These are phyloP conservation scores for Rosa rugosa DNA, from an alignment of 306 rosid species.

Conservation along the genomic window DNA sequence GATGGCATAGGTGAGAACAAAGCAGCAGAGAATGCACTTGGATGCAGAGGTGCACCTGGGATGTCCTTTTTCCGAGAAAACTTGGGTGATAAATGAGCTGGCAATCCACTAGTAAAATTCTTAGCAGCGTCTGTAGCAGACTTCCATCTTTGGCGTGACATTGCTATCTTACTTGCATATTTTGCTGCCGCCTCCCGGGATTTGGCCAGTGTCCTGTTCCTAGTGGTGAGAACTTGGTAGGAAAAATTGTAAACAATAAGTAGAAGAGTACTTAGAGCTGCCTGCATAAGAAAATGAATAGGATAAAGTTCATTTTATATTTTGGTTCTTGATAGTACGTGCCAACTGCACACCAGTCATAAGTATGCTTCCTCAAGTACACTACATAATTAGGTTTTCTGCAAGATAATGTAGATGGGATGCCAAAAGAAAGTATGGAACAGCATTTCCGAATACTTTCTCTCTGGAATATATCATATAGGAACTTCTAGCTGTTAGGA, in stretches of 20 bases:
- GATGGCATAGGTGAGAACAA: conserved; percentile 38
- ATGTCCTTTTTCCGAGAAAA: conserved; percentile 53
- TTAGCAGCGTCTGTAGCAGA: conserved; percentile 73
- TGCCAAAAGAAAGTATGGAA: conserved; percentile 5
- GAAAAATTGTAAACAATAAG: conserved; percentile 92
- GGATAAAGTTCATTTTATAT: conserved; percentile 30
- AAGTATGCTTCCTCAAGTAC: neutral
- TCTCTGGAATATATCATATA: neutral
- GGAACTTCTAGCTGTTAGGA: neutral
- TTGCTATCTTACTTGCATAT: conserved; percentile 67
- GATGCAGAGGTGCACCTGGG: conserved; percentile 30
- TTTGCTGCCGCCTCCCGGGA: conserved; percentile 89
- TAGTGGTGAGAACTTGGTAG: conserved; percentile 85
- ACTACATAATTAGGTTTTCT: neutral
- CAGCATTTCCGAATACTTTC: neutral
- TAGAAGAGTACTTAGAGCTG: conserved; percentile 79
- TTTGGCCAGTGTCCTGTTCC: conserved; percentile 71
- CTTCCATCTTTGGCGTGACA: conserved; percentile 54
- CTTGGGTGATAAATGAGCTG: conserved; percentile 71
- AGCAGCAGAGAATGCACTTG: conserved; percentile 38
- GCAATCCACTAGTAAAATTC: conserved; percentile 73
- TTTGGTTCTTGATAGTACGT: neutral
- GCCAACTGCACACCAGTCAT: neutral
- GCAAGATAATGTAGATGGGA: conserved; percentile 1
- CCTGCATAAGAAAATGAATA: conserved; percentile 72